Evolutionary conservation across 2,329 filamentous ascomycete genomes (phyloP).

Genomic region (Blastomyces percursus): DNA sequence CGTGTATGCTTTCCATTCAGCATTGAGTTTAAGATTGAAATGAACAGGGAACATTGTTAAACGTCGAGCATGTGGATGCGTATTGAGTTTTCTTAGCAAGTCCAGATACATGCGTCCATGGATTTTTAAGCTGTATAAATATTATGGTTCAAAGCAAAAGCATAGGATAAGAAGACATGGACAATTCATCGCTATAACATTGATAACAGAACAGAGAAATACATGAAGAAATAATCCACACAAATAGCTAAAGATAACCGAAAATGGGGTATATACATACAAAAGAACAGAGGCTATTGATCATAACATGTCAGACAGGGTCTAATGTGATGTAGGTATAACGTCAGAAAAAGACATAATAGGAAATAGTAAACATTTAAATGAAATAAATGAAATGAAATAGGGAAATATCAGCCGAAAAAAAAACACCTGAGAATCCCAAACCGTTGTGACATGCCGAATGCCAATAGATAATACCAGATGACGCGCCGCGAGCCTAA

Average conservation of each 20-base stretch:
- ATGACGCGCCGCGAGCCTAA: not conserved
- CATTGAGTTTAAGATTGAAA: too few species aligned
- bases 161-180: not conserved
- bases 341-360: not conserved
- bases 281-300: not conserved
- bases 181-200: not conserved
- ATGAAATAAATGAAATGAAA: not conserved
- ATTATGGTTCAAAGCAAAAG: too few species aligned
- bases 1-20: too few species aligned
- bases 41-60: too few species aligned
- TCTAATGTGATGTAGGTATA: not conserved
- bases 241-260: not conserved
- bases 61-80: too few species aligned
- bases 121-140: too few species aligned
- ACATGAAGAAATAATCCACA: too few species aligned
- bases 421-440: not conserved
- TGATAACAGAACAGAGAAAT: too few species aligned
- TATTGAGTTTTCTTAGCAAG: too few species aligned
- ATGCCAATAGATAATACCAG: not conserved
- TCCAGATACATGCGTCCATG: too few species aligned
- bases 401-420: not conserved
- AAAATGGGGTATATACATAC: not conserved
- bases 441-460: not conserved
- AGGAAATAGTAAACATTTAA: not conserved
- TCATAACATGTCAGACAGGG: not conserved